A percentile compares a stretch with the other conserved stretches of the same genome.
phyloP scores from a whole-genome alignment of 768 basidiomycete genomes.

The Tricholoma bakamatsutake region DNA sequence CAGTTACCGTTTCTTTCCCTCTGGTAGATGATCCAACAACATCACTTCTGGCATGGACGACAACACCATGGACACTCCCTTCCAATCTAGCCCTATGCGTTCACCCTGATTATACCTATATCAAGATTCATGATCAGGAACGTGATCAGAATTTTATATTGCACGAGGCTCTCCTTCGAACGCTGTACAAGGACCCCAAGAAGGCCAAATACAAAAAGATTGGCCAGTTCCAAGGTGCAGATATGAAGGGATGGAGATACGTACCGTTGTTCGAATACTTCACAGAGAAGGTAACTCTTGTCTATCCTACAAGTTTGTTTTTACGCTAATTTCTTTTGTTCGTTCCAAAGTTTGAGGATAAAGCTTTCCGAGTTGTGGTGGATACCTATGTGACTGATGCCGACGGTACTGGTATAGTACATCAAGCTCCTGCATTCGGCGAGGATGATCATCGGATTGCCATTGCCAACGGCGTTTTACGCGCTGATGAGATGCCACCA shows the following conservation, averaged over 20 bases:
- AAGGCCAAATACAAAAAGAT: constrained; percentile 95
- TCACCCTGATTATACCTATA: constrained; percentile 91
- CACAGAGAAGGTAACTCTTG: constrained; percentile 67
- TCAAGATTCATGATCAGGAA: constrained; percentile 93
- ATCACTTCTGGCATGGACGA: constrained; percentile 94
- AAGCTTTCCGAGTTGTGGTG: constrained; percentile 81
- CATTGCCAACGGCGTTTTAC: constrained; percentile 76
- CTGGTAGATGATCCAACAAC: constrained; percentile 91
- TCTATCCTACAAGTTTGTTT: neutral
- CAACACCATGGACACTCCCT: constrained; percentile 97
- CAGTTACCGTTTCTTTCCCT: constrained; percentile 89
- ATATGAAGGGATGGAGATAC: constrained; percentile 96
- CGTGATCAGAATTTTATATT: constrained; percentile 87
- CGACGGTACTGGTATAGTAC: constrained; percentile 97
- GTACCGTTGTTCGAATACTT: constrained; percentile 96
- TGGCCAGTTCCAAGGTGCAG: constrained; percentile 79
- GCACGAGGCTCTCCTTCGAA: constrained; percentile 78
- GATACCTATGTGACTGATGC: constrained; percentile 92
- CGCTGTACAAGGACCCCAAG: constrained; percentile 94
- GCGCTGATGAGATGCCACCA: constrained; percentile 88
- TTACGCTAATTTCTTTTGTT: neutral
- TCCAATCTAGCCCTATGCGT: constrained; percentile 95
- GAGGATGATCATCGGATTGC: constrained; percentile 98
- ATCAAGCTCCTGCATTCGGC: constrained; percentile 97
- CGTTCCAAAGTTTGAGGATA: constrained; percentile 70